Base-by-base conservation (phyloP, 352 stramenopile genomes). In the Salisapilia sapeloensis region DNA sequence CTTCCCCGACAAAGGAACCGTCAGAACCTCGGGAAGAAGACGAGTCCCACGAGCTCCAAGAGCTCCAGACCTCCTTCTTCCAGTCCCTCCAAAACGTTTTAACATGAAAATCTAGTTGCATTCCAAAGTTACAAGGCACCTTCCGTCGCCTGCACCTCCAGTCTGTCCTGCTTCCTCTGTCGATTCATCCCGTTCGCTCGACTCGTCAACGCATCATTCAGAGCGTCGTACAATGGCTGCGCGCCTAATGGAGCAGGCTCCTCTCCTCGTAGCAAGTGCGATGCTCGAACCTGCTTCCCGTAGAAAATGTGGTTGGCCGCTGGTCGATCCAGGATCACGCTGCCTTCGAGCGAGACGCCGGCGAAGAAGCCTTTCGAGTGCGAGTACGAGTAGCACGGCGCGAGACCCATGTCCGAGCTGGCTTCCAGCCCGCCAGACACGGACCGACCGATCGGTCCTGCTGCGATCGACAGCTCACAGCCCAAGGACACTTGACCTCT, bases 271-370 rank as follows among this genome's bases (percentile, higher is more conserved):
- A 95, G 52, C 17, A 95, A 54, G 33, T 92, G 53, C 7, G 61
- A 37, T 6, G 72, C 59, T 20, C 56, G 40, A 12, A 94, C 48
- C 11, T 65, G 50, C 18, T 65, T 64, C 20, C 82, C 81, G 50
- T 97, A 97, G 50, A 96, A 97, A 18, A 64, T 66, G 15, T 66
- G 56, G 50, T 97, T 97, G 29, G 96, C 75, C 30, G 92, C 75
- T 10, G 71, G 44, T 15, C 91, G 79, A 8, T 78, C 58, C n/a
- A 92, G 58, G 20, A 95, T 72, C 16, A 95, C 51, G 6, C 80
- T 86, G n/a, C 74, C 80, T 46, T 95, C 81, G 12, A 96, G 56
- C 18, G 70, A 87, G 32, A 94, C 70, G 28, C 85, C 85, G 2
- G 70, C 69, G 35, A 91, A 96, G 2, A 94, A 51, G 12, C 85